Conservation (phyloP, 2,329 filamentous ascomycete species). For the Sporothrix protearum region DNA sequence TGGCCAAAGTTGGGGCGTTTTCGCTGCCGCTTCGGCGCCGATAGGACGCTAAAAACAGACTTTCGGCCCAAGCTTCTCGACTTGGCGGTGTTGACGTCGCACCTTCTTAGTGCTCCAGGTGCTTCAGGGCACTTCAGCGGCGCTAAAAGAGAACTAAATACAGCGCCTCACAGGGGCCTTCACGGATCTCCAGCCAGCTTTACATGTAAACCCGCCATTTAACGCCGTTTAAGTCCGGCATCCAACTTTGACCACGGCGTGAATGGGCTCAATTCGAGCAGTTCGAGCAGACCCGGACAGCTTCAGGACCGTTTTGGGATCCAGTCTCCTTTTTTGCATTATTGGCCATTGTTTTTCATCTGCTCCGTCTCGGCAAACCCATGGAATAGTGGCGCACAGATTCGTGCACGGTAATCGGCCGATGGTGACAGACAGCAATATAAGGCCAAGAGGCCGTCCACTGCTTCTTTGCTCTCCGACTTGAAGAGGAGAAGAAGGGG, state of each 20-base stretch:
- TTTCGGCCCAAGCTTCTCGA: not conserved
- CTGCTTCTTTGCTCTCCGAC: not conserved
- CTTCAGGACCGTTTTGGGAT: not conserved
- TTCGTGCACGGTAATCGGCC: not conserved
- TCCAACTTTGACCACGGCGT: not conserved
- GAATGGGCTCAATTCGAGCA: not conserved
- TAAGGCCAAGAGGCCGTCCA: not conserved
- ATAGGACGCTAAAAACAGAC: not conserved
- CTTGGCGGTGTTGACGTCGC: conserved; percentile 3
- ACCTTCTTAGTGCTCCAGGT: not conserved
- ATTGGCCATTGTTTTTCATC: not conserved
- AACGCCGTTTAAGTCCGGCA: conserved; percentile 19
- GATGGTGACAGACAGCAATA: conserved; percentile 6
- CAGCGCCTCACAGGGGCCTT: not conserved
- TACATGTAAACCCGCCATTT: not conserved
- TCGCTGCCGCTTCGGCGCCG: conserved; percentile 8
- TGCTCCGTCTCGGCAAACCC: not conserved
- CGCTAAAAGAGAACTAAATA: not conserved
- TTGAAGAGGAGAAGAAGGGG: not conserved
- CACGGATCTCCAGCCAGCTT: not conserved
- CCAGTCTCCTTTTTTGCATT: not conserved
- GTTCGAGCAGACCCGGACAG: not conserved
- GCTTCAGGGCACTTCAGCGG: not conserved
- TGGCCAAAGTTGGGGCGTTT: not conserved
- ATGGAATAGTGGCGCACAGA: not conserved